Conservation (phyloP, 2,329 filamentous ascomycete species). For the Cladophialophora psammophila region DNA sequence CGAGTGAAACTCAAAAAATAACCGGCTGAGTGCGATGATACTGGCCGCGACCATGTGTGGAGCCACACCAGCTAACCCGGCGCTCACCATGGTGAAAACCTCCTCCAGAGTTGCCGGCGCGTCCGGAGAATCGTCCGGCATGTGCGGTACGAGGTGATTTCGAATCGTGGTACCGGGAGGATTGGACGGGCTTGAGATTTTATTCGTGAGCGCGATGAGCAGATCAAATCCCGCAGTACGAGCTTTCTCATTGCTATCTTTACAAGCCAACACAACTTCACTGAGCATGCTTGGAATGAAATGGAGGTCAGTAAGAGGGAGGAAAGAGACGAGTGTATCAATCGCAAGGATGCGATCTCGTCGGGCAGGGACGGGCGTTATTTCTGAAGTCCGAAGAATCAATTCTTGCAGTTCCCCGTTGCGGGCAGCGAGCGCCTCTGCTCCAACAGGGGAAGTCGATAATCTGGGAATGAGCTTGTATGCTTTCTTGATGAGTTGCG, state of each 20-base stretch:
- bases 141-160: conserved; percentile 85
- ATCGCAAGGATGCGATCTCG: conserved; percentile 87
- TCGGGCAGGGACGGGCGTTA: conserved; percentile 83
- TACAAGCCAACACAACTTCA: conserved; percentile 94
- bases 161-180: conserved; percentile 74
- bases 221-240: conserved; percentile 88
- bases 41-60: conserved; percentile 98
- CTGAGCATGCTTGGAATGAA: conserved; percentile 92
- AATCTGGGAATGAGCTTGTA: conserved; percentile 97
- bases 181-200: conserved; percentile 72
- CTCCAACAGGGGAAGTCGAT: conserved; percentile 79
- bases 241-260: conserved; percentile 96
- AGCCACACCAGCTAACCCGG: conserved; percentile 87
- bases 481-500: conserved; percentile 97
- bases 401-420: conserved; percentile 82
- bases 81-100: conserved; percentile 97
- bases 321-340: conserved; percentile 76
- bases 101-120: conserved; percentile 87
- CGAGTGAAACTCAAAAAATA: conserved; percentile 88
- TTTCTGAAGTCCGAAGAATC: conserved; percentile 78
- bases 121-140: conserved; percentile 79
- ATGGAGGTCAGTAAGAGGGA: conserved; percentile 80
- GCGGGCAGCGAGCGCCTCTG: conserved; percentile 76
- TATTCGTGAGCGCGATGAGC: conserved; percentile 85
- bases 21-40: conserved; percentile 92